Base-by-base conservation (phyloP, 192 early-diverging fungal genomes). In the Glomus cerebriforme region DNA sequence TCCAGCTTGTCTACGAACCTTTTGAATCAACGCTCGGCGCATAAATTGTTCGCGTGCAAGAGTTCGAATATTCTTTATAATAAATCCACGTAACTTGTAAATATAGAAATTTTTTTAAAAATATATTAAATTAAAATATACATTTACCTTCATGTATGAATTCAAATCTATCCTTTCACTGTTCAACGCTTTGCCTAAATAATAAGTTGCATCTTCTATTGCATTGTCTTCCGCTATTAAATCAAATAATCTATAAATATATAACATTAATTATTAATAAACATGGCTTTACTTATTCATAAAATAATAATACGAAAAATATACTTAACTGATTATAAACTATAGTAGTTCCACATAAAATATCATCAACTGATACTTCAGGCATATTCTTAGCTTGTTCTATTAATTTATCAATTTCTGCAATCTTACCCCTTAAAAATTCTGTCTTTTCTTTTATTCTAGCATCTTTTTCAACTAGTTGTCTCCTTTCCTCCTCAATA, bases 31-130 rank as follows among this genome's bases (percentile, higher is more conserved):
- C 0, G 93, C 95, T 58, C 94, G 88, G 54, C 94, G 93, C 91
- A 96, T 89, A 79, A 97, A 98, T 81, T 96, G 95, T 71, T 97
- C 95, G 72, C 94, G 85, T 0, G 95, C 92, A 24, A 98, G 85
- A 49, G 87, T 90, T 7, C 96, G 89, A 35, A 94, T 90, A 76
- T 89, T 88, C 88, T 96, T 24, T 27, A 67, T 12, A 32, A 66
- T 49, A 34, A 26, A 9, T 70, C 4, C 27, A 17, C 22, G 29
- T 4, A 8, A 79, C n/a, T n/a, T n/a, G 59, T 63, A 29, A 85
- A 68, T 24, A 80, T 24, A 34, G n/a, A n/a, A n/a, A n/a, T n/a
- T n/a, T 13, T 9, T 5, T 29, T 43, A 63, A n/a, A 39, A 71
- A 64, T 19, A 39, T 59, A 77, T 19, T 27, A 49, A 26, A 60